A percentile compares a stretch with the other conserved stretches of the same genome.
Evolutionary conservation across 2,329 filamentous ascomycete species (phyloP).

Genomic region (Colletotrichum camelliae): DNA sequence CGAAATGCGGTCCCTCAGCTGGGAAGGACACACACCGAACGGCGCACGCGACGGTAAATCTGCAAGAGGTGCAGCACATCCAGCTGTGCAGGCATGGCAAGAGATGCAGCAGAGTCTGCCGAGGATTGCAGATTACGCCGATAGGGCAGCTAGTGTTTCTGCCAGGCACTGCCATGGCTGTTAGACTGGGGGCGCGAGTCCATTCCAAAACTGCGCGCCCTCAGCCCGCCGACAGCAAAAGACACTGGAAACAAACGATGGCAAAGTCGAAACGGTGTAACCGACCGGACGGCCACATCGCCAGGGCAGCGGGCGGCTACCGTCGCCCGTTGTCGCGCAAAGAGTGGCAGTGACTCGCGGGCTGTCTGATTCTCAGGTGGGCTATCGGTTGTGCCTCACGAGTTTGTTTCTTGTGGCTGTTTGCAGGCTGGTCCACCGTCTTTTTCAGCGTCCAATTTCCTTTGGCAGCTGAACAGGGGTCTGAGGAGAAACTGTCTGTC

Average conservation of each 20-base stretch:
- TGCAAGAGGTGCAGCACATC: slow-evolving; percentile 8
- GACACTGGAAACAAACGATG: neutral
- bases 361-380: neutral
- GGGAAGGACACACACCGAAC: neutral
- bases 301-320: neutral
- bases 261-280: neutral
- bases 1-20: slow-evolving; percentile 9
- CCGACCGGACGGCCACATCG: neutral
- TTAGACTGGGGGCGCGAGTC: neutral
- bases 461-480: slow-evolving; percentile 7
- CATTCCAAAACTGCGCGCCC: slow-evolving; percentile 3
- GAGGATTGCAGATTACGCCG: neutral
- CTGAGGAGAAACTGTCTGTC: neutral
- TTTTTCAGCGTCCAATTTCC: neutral
- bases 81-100: slow-evolving; percentile 2
- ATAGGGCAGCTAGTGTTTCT: neutral
- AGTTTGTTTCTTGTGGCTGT: neutral
- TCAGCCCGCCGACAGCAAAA: neutral
- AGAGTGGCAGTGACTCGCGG: neutral
- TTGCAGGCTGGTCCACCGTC: neutral
- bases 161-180: neutral
- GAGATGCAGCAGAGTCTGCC: neutral
- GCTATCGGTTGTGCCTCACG: neutral
- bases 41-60: neutral
- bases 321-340: neutral